A percentile compares a stretch with the other conserved stretches of the same genome.
phyloP scores from a whole-genome alignment of 2,329 filamentous ascomycete genomes.

The Westerdykella ornata region DNA sequence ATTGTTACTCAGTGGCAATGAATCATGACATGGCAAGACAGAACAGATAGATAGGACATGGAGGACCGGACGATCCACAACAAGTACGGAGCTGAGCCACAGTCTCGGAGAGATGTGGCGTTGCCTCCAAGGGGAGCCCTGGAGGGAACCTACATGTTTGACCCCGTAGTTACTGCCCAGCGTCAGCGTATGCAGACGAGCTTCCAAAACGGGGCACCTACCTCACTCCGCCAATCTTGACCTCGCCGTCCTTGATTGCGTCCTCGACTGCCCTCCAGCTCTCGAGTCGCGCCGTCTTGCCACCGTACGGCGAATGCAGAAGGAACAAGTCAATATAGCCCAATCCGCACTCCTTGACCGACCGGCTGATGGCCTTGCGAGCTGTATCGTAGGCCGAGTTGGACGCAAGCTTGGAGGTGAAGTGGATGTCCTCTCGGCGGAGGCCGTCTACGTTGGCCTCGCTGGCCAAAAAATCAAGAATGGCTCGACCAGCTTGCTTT shows the following conservation, averaged over 20 bases:
- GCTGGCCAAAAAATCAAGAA: constrained; percentile 51
- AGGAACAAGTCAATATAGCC: constrained; percentile 76
- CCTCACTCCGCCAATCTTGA: constrained; percentile 63
- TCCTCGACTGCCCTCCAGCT: constrained; percentile 74
- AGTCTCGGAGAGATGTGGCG: background rate
- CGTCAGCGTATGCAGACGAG: background rate
- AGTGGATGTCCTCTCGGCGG: constrained; percentile 65
- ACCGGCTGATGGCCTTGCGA: constrained; percentile 58
- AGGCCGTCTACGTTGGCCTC: constrained; percentile 46
- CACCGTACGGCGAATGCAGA: constrained; percentile 72
- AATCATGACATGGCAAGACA: background rate
- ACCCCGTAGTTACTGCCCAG: constrained; percentile 61
- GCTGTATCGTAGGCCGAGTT: constrained; percentile 63
- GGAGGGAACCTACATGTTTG: constrained; percentile 54
- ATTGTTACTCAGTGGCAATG: background rate
- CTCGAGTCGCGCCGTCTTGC: constrained; percentile 58
- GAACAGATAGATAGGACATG: background rate
- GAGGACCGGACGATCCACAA: background rate
- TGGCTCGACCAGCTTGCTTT: constrained; percentile 59
- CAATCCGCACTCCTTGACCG: constrained; percentile 58
- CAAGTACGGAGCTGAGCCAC: constrained; percentile 4
- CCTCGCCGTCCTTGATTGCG: constrained; percentile 63
- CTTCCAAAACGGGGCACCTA: background rate
- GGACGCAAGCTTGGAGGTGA: constrained; percentile 69
- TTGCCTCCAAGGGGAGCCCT: background rate